A percentile compares a stretch with the other conserved stretches of the same genome.
Conservation (phyloP, 1,284 basidiomycete species). For the Microbotryum saponariae region DNA sequence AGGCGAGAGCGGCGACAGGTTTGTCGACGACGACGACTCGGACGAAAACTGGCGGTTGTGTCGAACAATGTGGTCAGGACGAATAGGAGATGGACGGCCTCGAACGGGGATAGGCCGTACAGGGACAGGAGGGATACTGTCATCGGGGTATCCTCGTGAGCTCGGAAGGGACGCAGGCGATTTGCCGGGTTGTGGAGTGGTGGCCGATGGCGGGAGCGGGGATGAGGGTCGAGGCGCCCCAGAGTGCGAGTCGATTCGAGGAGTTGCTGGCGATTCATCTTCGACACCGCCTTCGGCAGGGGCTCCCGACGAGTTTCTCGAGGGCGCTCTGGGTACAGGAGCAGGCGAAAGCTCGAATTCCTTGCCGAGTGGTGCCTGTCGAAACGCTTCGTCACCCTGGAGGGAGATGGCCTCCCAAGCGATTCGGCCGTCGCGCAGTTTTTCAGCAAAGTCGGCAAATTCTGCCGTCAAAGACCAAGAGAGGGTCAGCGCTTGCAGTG, state of each 20-base stretch:
- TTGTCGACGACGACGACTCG: slow-evolving; percentile 16
- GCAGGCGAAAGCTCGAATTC: slow-evolving; percentile 12
- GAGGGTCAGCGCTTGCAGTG: background rate
- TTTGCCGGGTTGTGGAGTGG: background rate
- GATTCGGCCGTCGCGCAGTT: slow-evolving; percentile 30
- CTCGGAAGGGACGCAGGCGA: background rate
- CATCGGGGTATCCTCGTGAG: background rate
- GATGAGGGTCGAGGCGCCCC: no score
- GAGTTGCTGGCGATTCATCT: no score
- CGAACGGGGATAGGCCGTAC: background rate
- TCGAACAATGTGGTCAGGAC: background rate
- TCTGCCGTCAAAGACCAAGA: background rate
- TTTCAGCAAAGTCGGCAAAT: slow-evolving; percentile 33
- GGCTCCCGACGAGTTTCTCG: background rate
- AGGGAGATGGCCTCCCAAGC: slow-evolving; percentile 35
- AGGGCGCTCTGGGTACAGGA: background rate
- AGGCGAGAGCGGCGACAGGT: slow-evolving; percentile 25
- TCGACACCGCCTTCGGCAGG: background rate
- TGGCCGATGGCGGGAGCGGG: no score
- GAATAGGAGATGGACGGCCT: slow-evolving; percentile 7
- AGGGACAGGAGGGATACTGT: background rate
- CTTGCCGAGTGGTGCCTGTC: slow-evolving; percentile 6
- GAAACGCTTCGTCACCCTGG: slow-evolving; percentile 23
- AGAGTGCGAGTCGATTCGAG: no score
- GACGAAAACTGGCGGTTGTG: slow-evolving; percentile 19